Evolutionary conservation across 2,329 filamentous ascomycete genomes (phyloP).

Genomic region (Botryosphaeria dothidea): DNA sequence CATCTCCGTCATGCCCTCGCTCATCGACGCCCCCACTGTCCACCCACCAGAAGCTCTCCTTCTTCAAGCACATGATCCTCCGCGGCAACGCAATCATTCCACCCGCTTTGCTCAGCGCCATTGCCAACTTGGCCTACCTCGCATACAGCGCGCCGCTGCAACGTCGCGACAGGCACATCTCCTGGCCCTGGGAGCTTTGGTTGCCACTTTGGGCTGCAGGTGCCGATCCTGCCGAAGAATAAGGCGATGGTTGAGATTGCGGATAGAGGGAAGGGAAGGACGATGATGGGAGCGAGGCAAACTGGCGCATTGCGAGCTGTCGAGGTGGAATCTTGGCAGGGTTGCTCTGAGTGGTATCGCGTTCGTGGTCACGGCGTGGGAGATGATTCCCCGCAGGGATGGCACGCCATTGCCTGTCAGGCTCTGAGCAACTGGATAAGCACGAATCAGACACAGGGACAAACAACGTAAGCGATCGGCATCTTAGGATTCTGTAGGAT

Average conservation of each 20-base stretch:
- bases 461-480: too few species aligned
- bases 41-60: slow-evolving; percentile 10
- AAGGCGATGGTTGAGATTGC: slow-evolving; percentile 1
- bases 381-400: not conserved
- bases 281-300: not conserved
- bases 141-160: not conserved
- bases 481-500: too few species aligned
- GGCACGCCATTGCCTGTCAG: not conserved
- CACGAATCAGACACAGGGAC: not conserved
- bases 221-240: slow-evolving; percentile 1
- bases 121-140: slow-evolving; percentile 4
- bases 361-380: not conserved
- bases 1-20: slow-evolving; percentile 3
- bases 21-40: slow-evolving; percentile 1
- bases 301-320: not conserved
- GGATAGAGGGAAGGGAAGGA: not conserved
- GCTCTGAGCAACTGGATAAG: not conserved
- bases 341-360: not conserved
- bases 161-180: not conserved
- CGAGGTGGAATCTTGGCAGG: not conserved
- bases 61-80: slow-evolving; percentile 6
- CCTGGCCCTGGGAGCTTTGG: not conserved
- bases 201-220: not conserved
- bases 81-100: slow-evolving; percentile 10
- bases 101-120: not conserved